Evolutionary conservation across 768 basidiomycete genomes (phyloP).

Genomic region (Dacryopinax primogenitus): DNA sequence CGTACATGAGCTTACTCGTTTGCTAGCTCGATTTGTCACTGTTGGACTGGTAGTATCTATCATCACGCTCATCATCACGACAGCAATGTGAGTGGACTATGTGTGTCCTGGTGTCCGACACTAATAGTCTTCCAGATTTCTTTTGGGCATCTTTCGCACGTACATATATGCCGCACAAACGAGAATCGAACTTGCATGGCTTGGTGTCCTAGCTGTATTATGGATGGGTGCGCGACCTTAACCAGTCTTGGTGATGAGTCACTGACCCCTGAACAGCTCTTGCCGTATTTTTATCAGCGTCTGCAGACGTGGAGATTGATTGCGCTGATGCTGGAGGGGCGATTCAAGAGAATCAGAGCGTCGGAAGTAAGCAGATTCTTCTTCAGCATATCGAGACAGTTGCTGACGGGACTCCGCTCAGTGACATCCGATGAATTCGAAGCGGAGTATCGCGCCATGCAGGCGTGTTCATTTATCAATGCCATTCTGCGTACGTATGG

Average conservation of each 20-base stretch:
- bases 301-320: background rate
- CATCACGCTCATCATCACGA: slow-evolving; percentile 5
- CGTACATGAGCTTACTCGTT: background rate
- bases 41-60: slow-evolving; percentile 7
- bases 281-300: slow-evolving; percentile 1
- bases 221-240: background rate
- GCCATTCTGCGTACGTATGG: background rate
- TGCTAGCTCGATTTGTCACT: slow-evolving; percentile 2
- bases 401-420: background rate
- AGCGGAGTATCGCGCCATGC: slow-evolving; percentile 1
- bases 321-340: slow-evolving; percentile 5
- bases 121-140: background rate
- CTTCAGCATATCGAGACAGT: background rate
- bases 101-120: background rate
- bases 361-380: background rate
- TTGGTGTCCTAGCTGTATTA: background rate
- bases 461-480: slow-evolving; percentile 6
- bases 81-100: background rate
- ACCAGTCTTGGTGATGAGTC: background rate
- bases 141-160: slow-evolving; percentile 3
- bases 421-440: slow-evolving; percentile 6
- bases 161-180: slow-evolving; percentile 5
- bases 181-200: slow-evolving; percentile 4
- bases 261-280: background rate
- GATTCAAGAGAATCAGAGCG: slow-evolving; percentile 8